Base-by-base conservation (phyloP, 108 stramenopile genomes). In the Cyclotella atomus region DNA sequence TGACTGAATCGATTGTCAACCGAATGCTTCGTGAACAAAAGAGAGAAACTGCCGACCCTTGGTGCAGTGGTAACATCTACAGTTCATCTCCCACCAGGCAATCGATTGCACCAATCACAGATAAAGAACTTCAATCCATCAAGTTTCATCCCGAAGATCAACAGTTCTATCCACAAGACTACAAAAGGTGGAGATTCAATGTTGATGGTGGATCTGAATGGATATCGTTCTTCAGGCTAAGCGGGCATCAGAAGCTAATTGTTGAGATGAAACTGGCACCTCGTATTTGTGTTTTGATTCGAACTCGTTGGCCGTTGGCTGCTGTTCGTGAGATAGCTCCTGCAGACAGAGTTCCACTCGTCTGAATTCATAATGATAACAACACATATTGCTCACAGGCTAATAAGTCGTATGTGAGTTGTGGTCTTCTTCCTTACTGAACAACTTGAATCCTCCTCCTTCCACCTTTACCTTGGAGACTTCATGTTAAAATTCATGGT, bases 191-290 rank as follows among this genome's bases (percentile, higher is more conserved):
- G 93, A 73, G 90, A 32, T 94, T 76, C 59, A 62, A 72, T 41
- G 75, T 91, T 43, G 63, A 63, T 0, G 15, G 45, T 23, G 74
- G 23, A 16, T 70, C 66, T 19, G 43, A 65, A 3, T 91, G 93
- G 93, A 82, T 79, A 55, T 87, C 90, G 24, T 94, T 87, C 53
- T 84, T 77, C 50, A 76, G 83, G 15, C 62, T 94, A 56, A 78
- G 55, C 32, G 46, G 60, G 14, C 76, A 83, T 24, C 71, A 90
- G 62, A 84, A 85, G 29, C 57, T 62, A 8, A 34, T 89, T 47
- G 88, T 89, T 10, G 89, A 91, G 34, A 75, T 75, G 71, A 94
- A 89, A 74, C 35, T 86, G 8, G 88, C 89, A 24, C 87, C 91
- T 14, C 85, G 85, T 43, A 88, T 95, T 57, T 81, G 84, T 66